Evolutionary conservation across 2,329 filamentous ascomycete species (phyloP).

Genomic region (Pseudocercospora fuligena): DNA sequence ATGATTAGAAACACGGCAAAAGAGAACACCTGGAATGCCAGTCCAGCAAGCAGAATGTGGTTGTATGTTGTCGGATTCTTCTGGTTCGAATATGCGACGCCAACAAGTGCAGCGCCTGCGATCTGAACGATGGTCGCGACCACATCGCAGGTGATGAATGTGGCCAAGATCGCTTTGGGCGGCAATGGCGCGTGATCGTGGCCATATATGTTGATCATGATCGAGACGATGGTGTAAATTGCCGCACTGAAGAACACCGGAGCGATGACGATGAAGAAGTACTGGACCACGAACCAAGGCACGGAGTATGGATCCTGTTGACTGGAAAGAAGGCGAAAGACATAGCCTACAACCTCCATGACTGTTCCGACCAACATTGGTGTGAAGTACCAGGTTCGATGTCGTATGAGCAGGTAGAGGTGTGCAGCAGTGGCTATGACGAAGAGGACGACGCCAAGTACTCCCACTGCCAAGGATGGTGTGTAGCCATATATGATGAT

Average conservation of each 20-base stretch:
- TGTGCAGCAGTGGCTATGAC: conserved; percentile 48
- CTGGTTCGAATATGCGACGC: conserved; percentile 53
- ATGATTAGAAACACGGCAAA: conserved; percentile 57
- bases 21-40: conserved; percentile 60
- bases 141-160: conserved; percentile 61
- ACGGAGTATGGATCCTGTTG: conserved; percentile 59
- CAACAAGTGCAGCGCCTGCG: conserved; percentile 60
- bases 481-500: conserved; percentile 59
- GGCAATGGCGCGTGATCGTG: conserved; percentile 51
- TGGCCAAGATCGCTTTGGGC: conserved; percentile 55
- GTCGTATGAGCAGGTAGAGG: conserved; percentile 40
- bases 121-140: conserved; percentile 60
- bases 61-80: conserved; percentile 58
- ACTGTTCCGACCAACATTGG: conserved; percentile 52
- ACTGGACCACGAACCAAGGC: conserved; percentile 61
- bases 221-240: conserved; percentile 60
- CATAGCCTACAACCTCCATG: conserved; percentile 58
- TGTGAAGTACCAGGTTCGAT: conserved; percentile 54
- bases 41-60: conserved; percentile 60
- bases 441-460: conserved; percentile 53
- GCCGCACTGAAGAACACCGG: conserved; percentile 63
- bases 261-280: conserved; percentile 66
- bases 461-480: conserved; percentile 51
- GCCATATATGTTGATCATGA: conserved; percentile 55
- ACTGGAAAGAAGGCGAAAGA: conserved; percentile 55